These are phyloP conservation scores for Clavispora santaluciae DNA, from an alignment of 805 yeast species.

Conservation along the genomic window DNA sequence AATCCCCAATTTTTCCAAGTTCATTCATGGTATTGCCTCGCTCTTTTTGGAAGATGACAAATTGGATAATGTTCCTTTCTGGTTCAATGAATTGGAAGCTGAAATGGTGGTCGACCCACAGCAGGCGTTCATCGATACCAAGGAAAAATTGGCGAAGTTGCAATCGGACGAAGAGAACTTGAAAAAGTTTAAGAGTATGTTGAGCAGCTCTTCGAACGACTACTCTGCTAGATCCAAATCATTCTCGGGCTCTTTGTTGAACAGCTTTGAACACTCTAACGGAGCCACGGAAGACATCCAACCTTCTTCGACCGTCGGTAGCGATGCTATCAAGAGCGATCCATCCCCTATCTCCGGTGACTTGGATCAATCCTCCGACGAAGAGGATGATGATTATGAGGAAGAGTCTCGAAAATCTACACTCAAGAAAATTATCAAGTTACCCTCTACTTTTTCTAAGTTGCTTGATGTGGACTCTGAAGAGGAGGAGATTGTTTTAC, in stretches of 20 bases:
- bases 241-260: conserved; percentile 32
- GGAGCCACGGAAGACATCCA: conserved; percentile 1
- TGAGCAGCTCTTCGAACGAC: conserved; percentile 19
- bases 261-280: conserved; percentile 10
- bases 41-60: conserved; percentile 87
- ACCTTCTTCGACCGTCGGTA: neutral
- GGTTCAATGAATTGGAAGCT: conserved; percentile 84
- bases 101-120: conserved; percentile 62
- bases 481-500: conserved; percentile 75
- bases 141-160: conserved; percentile 47
- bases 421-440: conserved; percentile 18
- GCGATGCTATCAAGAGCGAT: conserved; percentile 9
- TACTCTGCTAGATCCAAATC: conserved; percentile 37
- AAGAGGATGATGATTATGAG: conserved; percentile 28
- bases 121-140: conserved; percentile 67
- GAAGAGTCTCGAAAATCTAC: conserved; percentile 11
- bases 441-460: conserved; percentile 29
- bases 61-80: conserved; percentile 84
- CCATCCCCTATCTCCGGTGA: conserved; percentile 13
- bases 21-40: conserved; percentile 87
- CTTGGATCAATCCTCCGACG: conserved; percentile 29
- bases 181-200: conserved; percentile 38
- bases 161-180: conserved; percentile 42
- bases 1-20: conserved; percentile 90
- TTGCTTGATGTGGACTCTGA: conserved; percentile 71